Evolutionary conservation across 1,284 basidiomycete genomes (phyloP).

Genomic region (Ustilago curta): DNA sequence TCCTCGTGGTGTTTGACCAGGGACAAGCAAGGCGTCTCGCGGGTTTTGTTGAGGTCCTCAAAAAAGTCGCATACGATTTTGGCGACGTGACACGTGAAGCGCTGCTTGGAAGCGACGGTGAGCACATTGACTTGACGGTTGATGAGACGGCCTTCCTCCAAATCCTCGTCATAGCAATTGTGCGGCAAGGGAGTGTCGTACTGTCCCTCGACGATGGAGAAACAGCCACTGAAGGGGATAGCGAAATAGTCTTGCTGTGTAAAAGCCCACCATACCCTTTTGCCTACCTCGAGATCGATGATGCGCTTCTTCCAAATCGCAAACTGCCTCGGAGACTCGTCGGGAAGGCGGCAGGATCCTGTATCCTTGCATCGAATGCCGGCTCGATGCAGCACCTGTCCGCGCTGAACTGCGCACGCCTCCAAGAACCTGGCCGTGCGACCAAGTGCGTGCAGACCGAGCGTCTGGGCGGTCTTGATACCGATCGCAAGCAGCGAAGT

Average conservation of each 20-base stretch:
- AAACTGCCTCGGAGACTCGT: conserved; percentile 41
- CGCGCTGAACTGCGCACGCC: conserved; percentile 30
- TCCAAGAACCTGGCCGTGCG: conserved; percentile 36
- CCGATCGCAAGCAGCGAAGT: conserved; percentile 52
- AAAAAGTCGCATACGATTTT: conserved; percentile 56
- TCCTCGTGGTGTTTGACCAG: conserved; percentile 46
- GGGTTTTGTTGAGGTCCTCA: conserved; percentile 44
- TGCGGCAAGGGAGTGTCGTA: conserved; percentile 55
- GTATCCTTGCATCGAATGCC: conserved; percentile 24
- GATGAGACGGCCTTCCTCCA: conserved; percentile 42
- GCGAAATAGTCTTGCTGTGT: conserved; percentile 57
- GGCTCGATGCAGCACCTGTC: conserved; percentile 25
- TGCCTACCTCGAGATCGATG: conserved; percentile 53
- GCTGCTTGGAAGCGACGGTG: conserved; percentile 50
- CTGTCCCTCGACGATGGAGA: conserved; percentile 48
- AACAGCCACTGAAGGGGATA: conserved; percentile 51
- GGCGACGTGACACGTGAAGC: conserved; percentile 50
- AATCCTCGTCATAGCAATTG: conserved; percentile 50
- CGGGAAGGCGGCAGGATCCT: conserved; percentile 33
- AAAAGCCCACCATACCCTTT: conserved; percentile 56
- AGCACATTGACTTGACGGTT: conserved; percentile 48
- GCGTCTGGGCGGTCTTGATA: conserved; percentile 54
- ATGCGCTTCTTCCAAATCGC: conserved; percentile 49
- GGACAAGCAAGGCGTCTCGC: conserved; percentile 29
- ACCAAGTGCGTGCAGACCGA: conserved; percentile 48